Base-by-base conservation (phyloP, 2,329 filamentous ascomycete species). In the Colletotrichum ledebouriae region DNA sequence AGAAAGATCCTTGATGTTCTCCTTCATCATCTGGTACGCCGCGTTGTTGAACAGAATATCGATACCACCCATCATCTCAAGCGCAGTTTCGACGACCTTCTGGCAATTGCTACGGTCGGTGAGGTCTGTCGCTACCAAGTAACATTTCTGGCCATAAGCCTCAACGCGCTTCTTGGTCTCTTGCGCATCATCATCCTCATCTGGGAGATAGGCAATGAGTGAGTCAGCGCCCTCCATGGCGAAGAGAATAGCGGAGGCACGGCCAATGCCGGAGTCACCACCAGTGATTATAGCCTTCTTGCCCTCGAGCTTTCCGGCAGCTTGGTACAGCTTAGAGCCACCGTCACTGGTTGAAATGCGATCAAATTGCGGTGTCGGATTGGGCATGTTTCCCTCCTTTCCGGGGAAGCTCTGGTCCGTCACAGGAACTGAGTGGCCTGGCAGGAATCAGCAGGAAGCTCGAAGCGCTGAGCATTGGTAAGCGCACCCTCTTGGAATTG, bases 261-360 rank as follows among this genome's bases (percentile, higher is more conserved):
- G 88, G 6, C 93, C 92, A 71, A 96, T 95, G 2, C 93, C 92
- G 6, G 87, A 90, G 78, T 95, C 92, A 3, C 93, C 93, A 15
- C 92, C 92, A 0, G 93, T 95, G 74, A 96, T 95, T 66, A 96
- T 79, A 7, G 92, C 92, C 67, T 88, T 92, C 79, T 91, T 92
- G 70, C 89, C 92, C 73, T 87, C 79, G 6, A 96, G 87, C 80
- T 96, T 97, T 56, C 89, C 89, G 1, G 92, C 91, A 4, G 91
- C 87, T 75, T 90, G 89, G 81, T 96, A 95, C 55, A 85, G 86
- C 73, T 92, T 87, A 73, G 87, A 89, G 12, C 88, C 88, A 42
- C 90, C 90, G 67, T 91, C 87, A 17, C 87, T 85, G 5, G 88
- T 90, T 0, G 92, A 92, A 2, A 94, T 79, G 67, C 90, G 82